These are phyloP conservation scores for Dicorynia guianensis DNA, from an alignment of 306 rosid species.

Conservation along the genomic window DNA sequence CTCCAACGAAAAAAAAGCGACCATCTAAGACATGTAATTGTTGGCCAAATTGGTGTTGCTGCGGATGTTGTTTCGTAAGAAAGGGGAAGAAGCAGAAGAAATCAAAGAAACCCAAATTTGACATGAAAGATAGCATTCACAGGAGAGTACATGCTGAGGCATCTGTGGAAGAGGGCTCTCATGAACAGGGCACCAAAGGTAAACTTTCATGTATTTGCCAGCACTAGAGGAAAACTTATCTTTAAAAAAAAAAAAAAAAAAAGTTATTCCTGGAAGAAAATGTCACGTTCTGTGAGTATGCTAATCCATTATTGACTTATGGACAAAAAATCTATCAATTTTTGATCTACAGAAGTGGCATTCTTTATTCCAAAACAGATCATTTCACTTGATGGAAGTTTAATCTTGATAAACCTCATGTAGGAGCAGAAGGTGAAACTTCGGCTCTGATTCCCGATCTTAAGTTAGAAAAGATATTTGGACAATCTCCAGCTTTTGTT, in stretches of 20 bases:
- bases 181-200: conserved; percentile 50
- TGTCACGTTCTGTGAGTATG: background rate
- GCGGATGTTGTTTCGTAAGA: conserved; percentile 45
- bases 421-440: conserved; percentile 49
- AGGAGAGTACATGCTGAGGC: conserved; percentile 45
- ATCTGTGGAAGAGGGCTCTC: conserved; percentile 36
- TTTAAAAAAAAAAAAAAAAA: too few relatives aligned
- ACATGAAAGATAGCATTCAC: conserved; percentile 38
- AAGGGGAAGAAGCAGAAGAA: conserved; percentile 52
- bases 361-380: too few relatives aligned
- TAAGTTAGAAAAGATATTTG: conserved; percentile 66
- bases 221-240: background rate
- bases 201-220: conserved; percentile 13
- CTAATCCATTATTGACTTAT: background rate
- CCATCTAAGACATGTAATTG: conserved; percentile 74
- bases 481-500: conserved; percentile 71
- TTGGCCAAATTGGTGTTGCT: conserved; percentile 65
- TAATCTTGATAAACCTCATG: conserved; percentile 24
- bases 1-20: conserved; percentile 63
- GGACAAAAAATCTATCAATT: too few relatives aligned
- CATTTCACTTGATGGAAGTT: too few relatives aligned
- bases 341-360: too few relatives aligned
- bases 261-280: background rate
- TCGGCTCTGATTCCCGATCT: conserved; percentile 34
- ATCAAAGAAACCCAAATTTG: conserved; percentile 46